These are phyloP conservation scores for Gossypium gossypioides DNA, from an alignment of 441 rosid species.

Conservation along the genomic window DNA sequence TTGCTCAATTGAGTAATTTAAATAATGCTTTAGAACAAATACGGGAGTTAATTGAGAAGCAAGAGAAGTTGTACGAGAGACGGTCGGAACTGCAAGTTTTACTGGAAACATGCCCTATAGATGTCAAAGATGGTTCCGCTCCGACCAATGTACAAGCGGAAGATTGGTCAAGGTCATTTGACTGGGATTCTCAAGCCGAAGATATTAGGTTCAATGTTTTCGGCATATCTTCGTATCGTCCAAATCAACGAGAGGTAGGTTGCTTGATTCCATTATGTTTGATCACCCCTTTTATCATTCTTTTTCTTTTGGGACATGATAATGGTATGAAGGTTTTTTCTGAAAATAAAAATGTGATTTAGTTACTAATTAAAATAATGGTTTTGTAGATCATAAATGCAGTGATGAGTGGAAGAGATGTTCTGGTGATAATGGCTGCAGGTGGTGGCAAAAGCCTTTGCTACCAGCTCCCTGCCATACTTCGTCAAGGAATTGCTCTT, in stretches of 20 bases:
- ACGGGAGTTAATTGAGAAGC: conserved; percentile 51
- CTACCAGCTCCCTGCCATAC: conserved; percentile 89
- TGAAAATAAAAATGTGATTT: not conserved
- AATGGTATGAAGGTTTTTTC: not conserved
- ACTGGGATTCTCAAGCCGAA: conserved; percentile 83
- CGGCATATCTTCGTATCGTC: conserved; percentile 70
- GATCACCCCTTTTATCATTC: not conserved
- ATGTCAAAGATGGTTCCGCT: conserved; percentile 20
- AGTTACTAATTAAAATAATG: not conserved
- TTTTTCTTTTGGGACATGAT: not conserved
- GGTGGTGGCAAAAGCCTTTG: conserved; percentile 99
- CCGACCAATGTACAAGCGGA: conserved; percentile 22
- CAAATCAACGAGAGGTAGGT: conserved; percentile 80
- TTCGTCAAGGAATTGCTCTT: conserved; percentile 59
- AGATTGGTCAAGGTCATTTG: conserved; percentile 65
- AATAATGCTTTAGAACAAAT: conserved; percentile 43
- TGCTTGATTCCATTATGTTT: not conserved
- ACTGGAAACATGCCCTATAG: conserved; percentile 40
- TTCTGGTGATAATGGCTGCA: conserved; percentile 92
- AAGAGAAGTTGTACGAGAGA: conserved; percentile 64
- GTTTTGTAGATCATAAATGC: conserved; percentile 67
- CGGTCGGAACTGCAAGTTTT: conserved; percentile 56
- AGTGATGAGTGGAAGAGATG: conserved; percentile 74
- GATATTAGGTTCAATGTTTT: conserved; percentile 67
- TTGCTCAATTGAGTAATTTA: not conserved